phyloP scores from a whole-genome alignment of 2,329 filamentous ascomycete species.

The Coleophoma eucalyptorum region DNA sequence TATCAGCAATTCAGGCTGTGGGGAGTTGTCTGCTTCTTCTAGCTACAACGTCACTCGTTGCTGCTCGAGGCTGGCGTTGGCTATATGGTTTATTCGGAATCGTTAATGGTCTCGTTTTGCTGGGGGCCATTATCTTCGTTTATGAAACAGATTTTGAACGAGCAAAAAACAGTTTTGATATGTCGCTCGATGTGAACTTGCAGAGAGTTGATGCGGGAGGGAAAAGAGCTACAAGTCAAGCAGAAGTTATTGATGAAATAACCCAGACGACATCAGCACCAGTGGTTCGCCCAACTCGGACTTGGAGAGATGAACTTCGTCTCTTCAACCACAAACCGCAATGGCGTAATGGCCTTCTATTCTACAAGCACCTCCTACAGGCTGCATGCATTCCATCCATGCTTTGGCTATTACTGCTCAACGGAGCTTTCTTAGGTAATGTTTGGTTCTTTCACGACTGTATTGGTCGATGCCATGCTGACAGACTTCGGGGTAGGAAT shows the following conservation, averaged over 20 bases:
- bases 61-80: neutral
- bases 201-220: too few relatives aligned
- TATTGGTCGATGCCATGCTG: too few relatives aligned
- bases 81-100: neutral
- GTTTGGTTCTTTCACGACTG: too few relatives aligned
- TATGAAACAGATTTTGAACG: neutral
- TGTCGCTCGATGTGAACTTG: too few relatives aligned
- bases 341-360: neutral
- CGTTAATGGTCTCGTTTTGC: neutral
- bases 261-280: too few relatives aligned
- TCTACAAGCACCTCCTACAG: conserved; percentile 8
- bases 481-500: too few relatives aligned
- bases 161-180: too few relatives aligned
- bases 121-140: neutral
- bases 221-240: too few relatives aligned
- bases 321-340: neutral
- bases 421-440: conserved; percentile 20
- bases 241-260: neutral
- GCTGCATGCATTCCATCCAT: conserved; percentile 14
- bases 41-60: too few relatives aligned
- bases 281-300: too few relatives aligned
- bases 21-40: neutral
- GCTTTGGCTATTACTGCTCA: conserved; percentile 19
- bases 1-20: neutral
- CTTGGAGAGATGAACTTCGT: neutral